These are phyloP conservation scores for Lipomyces sp. DNA, from an alignment of 805 yeast species.

Conservation along the genomic window DNA sequence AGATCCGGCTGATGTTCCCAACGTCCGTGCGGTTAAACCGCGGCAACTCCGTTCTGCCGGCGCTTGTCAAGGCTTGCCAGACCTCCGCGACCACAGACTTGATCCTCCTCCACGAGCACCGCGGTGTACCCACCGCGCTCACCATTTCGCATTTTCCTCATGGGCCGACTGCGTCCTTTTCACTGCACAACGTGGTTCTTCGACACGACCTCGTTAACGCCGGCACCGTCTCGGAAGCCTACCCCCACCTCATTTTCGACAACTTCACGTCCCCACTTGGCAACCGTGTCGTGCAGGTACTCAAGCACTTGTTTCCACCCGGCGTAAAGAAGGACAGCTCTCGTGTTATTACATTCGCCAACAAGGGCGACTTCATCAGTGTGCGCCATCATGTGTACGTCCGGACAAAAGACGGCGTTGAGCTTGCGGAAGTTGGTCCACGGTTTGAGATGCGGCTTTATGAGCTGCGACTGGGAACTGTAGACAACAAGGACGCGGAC, in stretches of 20 bases:
- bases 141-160: constrained; percentile 95
- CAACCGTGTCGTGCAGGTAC: constrained; percentile 68
- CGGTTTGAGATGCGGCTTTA: constrained; percentile 93
- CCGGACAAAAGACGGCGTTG: constrained; percentile 81
- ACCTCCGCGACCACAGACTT: constrained; percentile 79
- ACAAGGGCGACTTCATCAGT: constrained; percentile 84
- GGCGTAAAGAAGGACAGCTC: constrained; percentile 90
- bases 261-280: constrained; percentile 82
- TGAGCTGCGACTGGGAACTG: constrained; percentile 82
- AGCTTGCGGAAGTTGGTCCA: constrained; percentile 97
- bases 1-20: constrained; percentile 83
- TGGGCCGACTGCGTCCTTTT: constrained; percentile 94
- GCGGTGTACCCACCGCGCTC: constrained; percentile 95
- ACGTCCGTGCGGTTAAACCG: constrained; percentile 84
- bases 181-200: constrained; percentile 88
- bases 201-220: constrained; percentile 86
- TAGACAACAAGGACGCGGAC: constrained; percentile 95
- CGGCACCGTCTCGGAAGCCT: constrained; percentile 86
- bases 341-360: constrained; percentile 88
- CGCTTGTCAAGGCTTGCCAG: constrained; percentile 78
- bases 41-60: constrained; percentile 86
- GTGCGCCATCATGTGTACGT: constrained; percentile 96
- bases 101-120: constrained; percentile 85
- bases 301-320: constrained; percentile 91
- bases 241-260: constrained; percentile 92